A percentile compares a stretch with the other conserved stretches of the same genome.
phyloP scores from a whole-genome alignment of 2,329 filamentous ascomycete species.

The Hymenoscyphus repandus region DNA sequence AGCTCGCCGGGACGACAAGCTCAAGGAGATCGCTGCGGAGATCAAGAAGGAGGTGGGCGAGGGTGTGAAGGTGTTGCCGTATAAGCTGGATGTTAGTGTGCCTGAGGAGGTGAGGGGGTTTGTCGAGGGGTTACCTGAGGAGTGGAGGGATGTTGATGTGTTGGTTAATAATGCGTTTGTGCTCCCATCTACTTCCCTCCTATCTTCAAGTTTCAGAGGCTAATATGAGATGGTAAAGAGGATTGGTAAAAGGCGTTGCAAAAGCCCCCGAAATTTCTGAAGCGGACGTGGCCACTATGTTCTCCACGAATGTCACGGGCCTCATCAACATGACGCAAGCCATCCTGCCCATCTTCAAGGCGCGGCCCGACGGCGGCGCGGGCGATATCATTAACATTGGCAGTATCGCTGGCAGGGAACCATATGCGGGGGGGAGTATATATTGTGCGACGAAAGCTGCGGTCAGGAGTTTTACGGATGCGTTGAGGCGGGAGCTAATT shows the following conservation, averaged over 20 bases:
- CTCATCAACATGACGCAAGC: constrained; percentile 97
- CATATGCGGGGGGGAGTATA: constrained; percentile 80
- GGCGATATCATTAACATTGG: constrained; percentile 97
- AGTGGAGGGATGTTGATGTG: constrained; percentile 80
- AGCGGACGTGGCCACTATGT: constrained; percentile 82
- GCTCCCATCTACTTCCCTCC: too few species aligned
- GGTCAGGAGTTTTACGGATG: constrained; percentile 77
- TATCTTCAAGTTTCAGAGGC: neutral
- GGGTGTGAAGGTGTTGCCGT: constrained; percentile 75
- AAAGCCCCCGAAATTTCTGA: constrained; percentile 77
- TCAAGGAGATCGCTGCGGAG: constrained; percentile 70
- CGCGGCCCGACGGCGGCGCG: constrained; percentile 60
- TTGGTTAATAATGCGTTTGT: constrained; percentile 94
- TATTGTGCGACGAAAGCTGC: constrained; percentile 94
- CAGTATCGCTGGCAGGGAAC: constrained; percentile 82
- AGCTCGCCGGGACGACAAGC: constrained; percentile 74
- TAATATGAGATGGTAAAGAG: constrained; percentile 43
- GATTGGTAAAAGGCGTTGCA: constrained; percentile 83
- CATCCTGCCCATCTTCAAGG: constrained; percentile 75
- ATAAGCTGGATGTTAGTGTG: constrained; percentile 83
- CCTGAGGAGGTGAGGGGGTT: constrained; percentile 69
- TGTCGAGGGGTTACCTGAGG: constrained; percentile 67
- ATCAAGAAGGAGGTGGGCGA: constrained; percentile 72
- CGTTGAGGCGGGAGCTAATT: constrained; percentile 77
- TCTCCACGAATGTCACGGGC: constrained; percentile 88